Base-by-base conservation (phyloP, 2,329 filamentous ascomycete species). In the Aspergillus sp. region DNA sequence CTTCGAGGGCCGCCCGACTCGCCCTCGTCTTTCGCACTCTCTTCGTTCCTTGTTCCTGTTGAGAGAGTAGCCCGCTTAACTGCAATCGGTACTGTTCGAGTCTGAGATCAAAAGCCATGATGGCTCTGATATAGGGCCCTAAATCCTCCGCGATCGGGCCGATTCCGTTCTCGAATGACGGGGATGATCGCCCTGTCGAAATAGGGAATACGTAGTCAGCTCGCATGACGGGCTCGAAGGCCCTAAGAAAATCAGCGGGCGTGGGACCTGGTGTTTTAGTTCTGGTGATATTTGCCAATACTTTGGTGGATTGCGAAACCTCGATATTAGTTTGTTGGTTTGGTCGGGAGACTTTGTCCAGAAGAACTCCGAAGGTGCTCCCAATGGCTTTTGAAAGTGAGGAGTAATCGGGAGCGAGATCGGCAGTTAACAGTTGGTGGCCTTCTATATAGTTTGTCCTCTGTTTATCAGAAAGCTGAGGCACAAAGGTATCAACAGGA, bases 41-140 rank as follows among this genome's bases (percentile, higher is more conserved):
- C 70, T 89, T 89, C 14, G 73, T 74, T 1, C 73, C 73, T 0
- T 52, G 63, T 14, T 82, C 84, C 6, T 84, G 84, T 63, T 87
- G 84, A 55, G 84, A 86, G 12, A 90, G 75, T 1, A 92, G 73
- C 56, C 81, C 86, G 64, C 85, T 86, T 10, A 90, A 75, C 18
- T 83, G 82, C 7, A 85, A 72, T 11, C 91, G 85, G 63, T 91
- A 85, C 61, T 86, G 80, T 68, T 92, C 89, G 1, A 95, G 82
- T 1, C 81, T 82, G 20, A 86, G 79, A 67, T 98, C 94, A 70
- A 89, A 90, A 0, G 87, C 82, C 2, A 94, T 87, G 60, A 99
- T 98, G 42, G 84, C 83, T 11, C 96, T 90, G n/a, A 98, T 85
- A 73, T 91, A 98, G 0, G 96, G 95, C 0, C 92, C 93, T 2